phyloP scores from a whole-genome alignment of 768 basidiomycete species.

The Russula abietina region DNA sequence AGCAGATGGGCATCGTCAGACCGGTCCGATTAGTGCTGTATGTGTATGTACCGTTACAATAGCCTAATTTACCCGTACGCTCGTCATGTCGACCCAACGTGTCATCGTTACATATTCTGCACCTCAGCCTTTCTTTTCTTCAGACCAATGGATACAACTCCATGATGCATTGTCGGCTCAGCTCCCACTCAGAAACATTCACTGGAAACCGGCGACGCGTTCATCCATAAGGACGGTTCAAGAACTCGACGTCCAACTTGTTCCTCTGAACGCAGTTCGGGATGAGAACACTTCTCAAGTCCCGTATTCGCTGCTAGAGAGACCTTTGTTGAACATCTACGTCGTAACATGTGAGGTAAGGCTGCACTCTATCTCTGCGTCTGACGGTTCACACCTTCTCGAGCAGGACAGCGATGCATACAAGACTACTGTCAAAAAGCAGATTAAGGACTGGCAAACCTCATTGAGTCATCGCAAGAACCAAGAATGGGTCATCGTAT shows the following conservation, averaged over 20 bases:
- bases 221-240: conserved; percentile 81
- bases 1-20: too few species aligned
- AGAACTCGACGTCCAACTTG: conserved; percentile 72
- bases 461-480: conserved; percentile 60
- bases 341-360: conserved; percentile 85
- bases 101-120: conserved; percentile 67
- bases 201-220: conserved; percentile 79
- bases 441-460: conserved; percentile 90
- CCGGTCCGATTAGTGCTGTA: too few species aligned
- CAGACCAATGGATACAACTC: conserved; percentile 70
- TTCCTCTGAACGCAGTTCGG: conserved; percentile 57
- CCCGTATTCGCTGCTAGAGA: conserved; percentile 73
- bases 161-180: conserved; percentile 59
- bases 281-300: conserved; percentile 74
- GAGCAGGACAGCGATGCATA: conserved; percentile 66
- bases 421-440: conserved; percentile 66
- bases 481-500: conserved; percentile 91
- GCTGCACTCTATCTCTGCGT: conserved; percentile 1
- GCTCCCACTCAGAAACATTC: conserved; percentile 80
- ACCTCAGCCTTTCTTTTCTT: conserved; percentile 55
- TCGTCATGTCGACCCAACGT: conserved; percentile 38
- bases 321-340: conserved; percentile 80
- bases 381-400: conserved; percentile 18
- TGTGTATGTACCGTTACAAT: too few species aligned
- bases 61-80: too few species aligned